Evolutionary conservation across 352 stramenopile genomes (phyloP), one percentile per base, ranked within the genome.

Genomic region (Phytophthora pisi): DNA sequence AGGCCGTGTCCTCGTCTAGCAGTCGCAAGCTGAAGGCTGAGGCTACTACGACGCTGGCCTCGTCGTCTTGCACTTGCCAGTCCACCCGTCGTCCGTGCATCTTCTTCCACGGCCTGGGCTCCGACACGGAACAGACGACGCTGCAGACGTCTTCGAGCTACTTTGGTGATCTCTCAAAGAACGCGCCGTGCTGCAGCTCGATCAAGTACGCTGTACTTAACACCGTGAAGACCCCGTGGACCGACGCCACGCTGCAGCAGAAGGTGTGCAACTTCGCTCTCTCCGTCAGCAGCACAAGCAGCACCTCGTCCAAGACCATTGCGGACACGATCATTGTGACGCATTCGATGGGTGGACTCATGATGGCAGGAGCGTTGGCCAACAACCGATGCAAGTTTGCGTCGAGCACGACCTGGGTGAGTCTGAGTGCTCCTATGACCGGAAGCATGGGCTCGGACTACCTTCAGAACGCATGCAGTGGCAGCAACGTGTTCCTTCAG

Each of bases 401-500:
- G 13, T 78, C 60, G 15, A 64, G 57, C 36, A 64, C 61, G 0
- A 58, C 61, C 31, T 81, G 73, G 73, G 38, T 78, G 13, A 66
- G 60, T n/a, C 42, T 81, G 43, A 78, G 73, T 24, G 65, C 64
- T 1, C 70, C 70, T 11, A 69, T 81, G 50, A 68, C 55, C 3
- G 73, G 73, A 26, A 78, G 65, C 46, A 81, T 81, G 73, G 61
- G 69, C 3, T 64, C 73, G 1, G 69, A 78, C 54, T 73, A 73
- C 23, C 57, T 78, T 8, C 69, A 74, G 54, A 72, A 59, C 28
- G 57, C 62, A 3, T 81, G 73, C n/a, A 61, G 46, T 20, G 69
- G 64, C 2, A 63, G 43, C 16, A 70, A 66, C 15, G 61, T 24
- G 9, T 56, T 70, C 42, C 42, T 79, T 24, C 60, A 64, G 42